phyloP scores from a whole-genome alignment of 177 flowering plant species.

The Vitis hybrid region DNA sequence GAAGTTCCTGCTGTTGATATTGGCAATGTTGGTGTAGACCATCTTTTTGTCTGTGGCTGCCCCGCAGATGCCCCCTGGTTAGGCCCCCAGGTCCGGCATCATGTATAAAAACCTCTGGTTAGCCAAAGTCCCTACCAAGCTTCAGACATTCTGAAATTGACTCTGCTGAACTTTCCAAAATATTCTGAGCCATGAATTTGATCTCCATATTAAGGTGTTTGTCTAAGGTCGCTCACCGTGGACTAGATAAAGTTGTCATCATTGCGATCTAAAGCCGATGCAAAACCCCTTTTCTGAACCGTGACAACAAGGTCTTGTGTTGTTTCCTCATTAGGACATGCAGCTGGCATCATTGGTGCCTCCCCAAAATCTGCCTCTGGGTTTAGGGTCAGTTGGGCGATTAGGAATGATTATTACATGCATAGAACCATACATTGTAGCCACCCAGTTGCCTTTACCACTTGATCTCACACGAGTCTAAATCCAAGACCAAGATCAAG shows the following conservation, averaged over 20 bases:
- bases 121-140: background rate
- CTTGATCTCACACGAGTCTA: constrained; percentile 31
- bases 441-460: constrained; percentile 50
- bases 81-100: constrained; percentile 37
- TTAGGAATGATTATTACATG: constrained; percentile 29
- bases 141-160: too few relatives aligned
- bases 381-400: constrained; percentile 30
- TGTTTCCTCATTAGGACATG: constrained; percentile 18
- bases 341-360: constrained; percentile 35
- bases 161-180: too few relatives aligned
- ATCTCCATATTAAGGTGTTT: too few relatives aligned
- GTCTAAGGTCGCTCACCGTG: constrained; percentile 20
- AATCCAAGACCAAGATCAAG: constrained; percentile 39
- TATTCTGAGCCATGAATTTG: too few relatives aligned
- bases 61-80: constrained; percentile 46
- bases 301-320: constrained; percentile 39
- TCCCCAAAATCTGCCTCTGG: constrained; percentile 20
- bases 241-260: constrained; percentile 41
- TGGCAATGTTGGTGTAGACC: constrained; percentile 50
- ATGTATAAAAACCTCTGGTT: constrained; percentile 7
- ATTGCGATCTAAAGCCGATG: constrained; percentile 46
- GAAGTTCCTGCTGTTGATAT: constrained; percentile 25
- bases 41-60: constrained; percentile 35
- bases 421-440: constrained; percentile 41
- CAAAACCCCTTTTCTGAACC: constrained; percentile 52